These are phyloP conservation scores for Fusarium floridanum DNA, from an alignment of 2,329 filamentous ascomycete genomes.

Conservation along the genomic window DNA sequence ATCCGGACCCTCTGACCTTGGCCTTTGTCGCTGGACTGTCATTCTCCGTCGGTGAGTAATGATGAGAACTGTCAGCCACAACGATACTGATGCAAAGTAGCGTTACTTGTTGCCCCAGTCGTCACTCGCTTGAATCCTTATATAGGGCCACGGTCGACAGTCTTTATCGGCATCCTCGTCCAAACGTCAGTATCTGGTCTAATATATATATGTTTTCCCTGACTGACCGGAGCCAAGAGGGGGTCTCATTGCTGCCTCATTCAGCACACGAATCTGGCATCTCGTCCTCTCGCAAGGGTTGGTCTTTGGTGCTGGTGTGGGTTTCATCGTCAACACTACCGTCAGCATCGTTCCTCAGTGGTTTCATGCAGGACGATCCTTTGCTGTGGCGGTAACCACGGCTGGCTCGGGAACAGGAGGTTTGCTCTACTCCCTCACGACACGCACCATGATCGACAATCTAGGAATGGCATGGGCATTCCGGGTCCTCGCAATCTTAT, in stretches of 20 bases:
- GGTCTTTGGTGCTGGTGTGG: not conserved
- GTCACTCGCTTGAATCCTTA: not conserved
- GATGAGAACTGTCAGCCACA: not conserved
- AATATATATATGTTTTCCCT: not conserved
- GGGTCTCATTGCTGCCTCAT: not conserved
- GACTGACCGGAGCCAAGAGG: not conserved
- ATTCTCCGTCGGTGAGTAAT: not conserved
- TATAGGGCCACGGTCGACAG: not conserved
- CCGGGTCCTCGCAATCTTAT: not conserved
- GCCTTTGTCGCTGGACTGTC: not conserved
- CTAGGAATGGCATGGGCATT: not conserved
- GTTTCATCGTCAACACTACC: not conserved
- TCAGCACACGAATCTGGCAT: not conserved
- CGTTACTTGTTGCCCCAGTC: not conserved
- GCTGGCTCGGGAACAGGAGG: not conserved
- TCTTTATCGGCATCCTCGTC: not conserved
- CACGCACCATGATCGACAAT: not conserved
- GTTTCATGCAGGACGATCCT: not conserved
- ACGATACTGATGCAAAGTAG: not conserved
- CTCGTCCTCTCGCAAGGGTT: not conserved
- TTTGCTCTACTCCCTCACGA: not conserved
- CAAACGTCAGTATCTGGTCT: not conserved
- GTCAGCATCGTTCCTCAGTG: not conserved
- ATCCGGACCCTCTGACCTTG: not conserved
- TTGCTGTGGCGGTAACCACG: not conserved